phyloP scores from a whole-genome alignment of 306 rosid species.

The Adenanthera pavonina region DNA sequence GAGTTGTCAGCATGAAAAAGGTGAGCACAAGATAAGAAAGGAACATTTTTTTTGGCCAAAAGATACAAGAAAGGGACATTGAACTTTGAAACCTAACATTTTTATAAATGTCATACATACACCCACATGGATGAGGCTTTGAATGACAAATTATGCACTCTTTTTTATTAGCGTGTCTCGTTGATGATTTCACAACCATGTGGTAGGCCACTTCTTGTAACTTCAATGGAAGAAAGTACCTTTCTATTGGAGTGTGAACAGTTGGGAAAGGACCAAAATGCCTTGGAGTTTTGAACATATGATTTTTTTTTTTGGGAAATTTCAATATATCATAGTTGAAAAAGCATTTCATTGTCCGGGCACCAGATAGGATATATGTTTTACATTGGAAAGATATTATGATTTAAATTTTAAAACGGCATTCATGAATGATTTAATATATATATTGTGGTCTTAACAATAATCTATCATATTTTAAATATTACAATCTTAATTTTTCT shows the following conservation, averaged over 20 bases:
- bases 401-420: no score
- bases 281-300: neutral
- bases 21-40: neutral
- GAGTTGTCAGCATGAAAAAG: constrained; percentile 48
- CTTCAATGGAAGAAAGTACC: neutral
- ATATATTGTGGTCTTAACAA: no score
- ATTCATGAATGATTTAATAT: no score
- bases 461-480: no score
- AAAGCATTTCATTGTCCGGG: neutral
- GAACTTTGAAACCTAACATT: neutral
- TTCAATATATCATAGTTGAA: neutral
- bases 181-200: neutral
- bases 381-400: no score
- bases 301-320: neutral
- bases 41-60: neutral
- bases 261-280: neutral
- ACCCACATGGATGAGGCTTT: constrained; percentile 34
- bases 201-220: neutral
- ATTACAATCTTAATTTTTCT: no score
- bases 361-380: neutral
- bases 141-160: neutral
- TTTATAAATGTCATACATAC: no score
- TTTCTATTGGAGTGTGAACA: neutral
- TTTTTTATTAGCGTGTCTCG: neutral
- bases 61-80: constrained; percentile 33